Evolutionary conservation across 441 rosid species (phyloP), one percentile per base, ranked within the genome.

Genomic region (Brassica hybrid): DNA sequence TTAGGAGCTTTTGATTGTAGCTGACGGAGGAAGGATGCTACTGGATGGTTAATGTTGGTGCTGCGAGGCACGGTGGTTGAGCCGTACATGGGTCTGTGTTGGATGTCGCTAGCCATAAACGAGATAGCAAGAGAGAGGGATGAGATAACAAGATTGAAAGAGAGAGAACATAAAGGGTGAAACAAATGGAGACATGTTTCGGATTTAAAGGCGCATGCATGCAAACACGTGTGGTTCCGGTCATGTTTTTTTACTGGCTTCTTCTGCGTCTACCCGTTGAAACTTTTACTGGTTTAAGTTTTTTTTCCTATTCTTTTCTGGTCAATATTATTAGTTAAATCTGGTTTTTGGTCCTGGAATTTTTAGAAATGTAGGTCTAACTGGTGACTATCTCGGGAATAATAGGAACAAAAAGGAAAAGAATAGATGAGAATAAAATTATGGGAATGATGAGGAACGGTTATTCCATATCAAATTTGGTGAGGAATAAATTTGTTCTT

Each of bases 1-100:
- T 82, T 85, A 2, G 92, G 87, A 1, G 86, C 80, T 43, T 83
- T 89, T 36, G 75, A 34, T 75, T 84, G 94, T 81, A 86, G 80
- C 43, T 77, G 86, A 9, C 80, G 86, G 32, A 92, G 74, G 67
- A 92, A 77, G 0, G 87, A 18, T n/a, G 88, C 43, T 57, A 74
- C 11, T 18, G 79, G 84, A 67, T n/a, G 83, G 72, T 54, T 87
- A 71, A 23, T 76, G 85, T 34, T 76, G 69, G 11, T 65, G 52
- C 25, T 65, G 34, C 73, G 76, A 12, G 65, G 63, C 43, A 17
- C 38, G 18, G 72, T 65, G 66, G 72, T 65, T 57, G 76, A 17
- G 72, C 67, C 52, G 78, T 79, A 27, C 50, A 21, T 65, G 58
- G 72, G 72, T 57, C 67, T 57, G 0, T 69, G 36, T 74, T 62